A percentile compares a stretch with the other conserved stretches of the same genome.
Evolutionary conservation across 2,329 filamentous ascomycete species (phyloP).

Genomic region (Epicoccum nigrum): DNA sequence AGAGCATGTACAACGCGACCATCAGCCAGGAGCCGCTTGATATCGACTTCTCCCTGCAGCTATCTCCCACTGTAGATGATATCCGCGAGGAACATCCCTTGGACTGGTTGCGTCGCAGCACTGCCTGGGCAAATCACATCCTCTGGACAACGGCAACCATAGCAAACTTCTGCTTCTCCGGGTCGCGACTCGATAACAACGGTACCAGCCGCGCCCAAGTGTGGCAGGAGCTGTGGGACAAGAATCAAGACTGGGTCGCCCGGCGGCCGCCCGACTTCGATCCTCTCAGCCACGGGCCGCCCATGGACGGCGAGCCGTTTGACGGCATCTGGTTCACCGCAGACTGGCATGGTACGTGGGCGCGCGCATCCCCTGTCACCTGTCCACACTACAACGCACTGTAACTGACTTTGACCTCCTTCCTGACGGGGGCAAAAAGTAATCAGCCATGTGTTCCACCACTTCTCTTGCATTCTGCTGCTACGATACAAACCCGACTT

Average conservation of each 20-base stretch:
- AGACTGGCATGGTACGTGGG: conserved; percentile 34
- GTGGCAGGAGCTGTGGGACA: conserved; percentile 34
- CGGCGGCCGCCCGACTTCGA: conserved; percentile 33
- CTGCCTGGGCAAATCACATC: conserved; percentile 40
- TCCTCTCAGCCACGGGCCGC: conserved; percentile 29
- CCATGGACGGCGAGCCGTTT: conserved; percentile 11
- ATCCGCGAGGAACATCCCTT: conserved; percentile 29
- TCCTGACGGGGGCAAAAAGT: conserved; percentile 12
- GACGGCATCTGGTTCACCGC: conserved; percentile 21
- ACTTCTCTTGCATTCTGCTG: conserved; percentile 39
- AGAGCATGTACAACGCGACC: conserved; percentile 40
- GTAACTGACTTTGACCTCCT: not conserved
- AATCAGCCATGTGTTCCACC: conserved; percentile 33
- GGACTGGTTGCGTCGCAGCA: conserved; percentile 31
- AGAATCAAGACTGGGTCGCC: conserved; percentile 27
- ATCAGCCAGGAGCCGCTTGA: conserved; percentile 40
- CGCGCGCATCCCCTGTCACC: not conserved
- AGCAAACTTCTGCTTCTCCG: conserved; percentile 39
- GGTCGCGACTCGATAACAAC: conserved; percentile 12
- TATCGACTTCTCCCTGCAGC: conserved; percentile 33
- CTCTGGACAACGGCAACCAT: conserved; percentile 37
- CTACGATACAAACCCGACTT: conserved; percentile 35
- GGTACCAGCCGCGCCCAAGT: conserved; percentile 14
- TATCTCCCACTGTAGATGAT: conserved; percentile 26
- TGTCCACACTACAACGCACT: not conserved